Conservation (phyloP, 2,329 filamentous ascomycete genomes). For the Xenoacremonium recifei region DNA sequence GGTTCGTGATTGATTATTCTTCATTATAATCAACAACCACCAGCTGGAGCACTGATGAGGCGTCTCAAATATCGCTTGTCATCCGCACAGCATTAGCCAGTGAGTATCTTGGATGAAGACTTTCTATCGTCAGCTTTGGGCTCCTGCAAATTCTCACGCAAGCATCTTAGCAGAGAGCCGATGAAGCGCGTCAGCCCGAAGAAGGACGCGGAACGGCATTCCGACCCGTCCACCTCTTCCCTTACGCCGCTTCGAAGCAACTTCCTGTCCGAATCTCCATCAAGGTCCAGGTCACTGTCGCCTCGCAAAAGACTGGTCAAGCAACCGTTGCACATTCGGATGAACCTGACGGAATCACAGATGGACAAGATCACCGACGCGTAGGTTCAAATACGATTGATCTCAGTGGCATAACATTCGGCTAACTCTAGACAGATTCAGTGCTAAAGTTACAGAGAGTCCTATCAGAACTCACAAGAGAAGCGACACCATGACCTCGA, state of each 20-base stretch:
- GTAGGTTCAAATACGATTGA: slow-evolving; percentile 28
- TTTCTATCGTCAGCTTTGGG: too few relatives aligned
- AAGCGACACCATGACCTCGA: slow-evolving; percentile 15
- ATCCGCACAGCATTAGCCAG: too few relatives aligned
- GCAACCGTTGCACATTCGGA: slow-evolving; percentile 43
- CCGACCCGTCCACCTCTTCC: slow-evolving; percentile 22
- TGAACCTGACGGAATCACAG: slow-evolving; percentile 49
- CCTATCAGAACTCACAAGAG: slow-evolving; percentile 19
- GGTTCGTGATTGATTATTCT: too few relatives aligned
- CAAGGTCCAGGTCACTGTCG: slow-evolving; percentile 34
- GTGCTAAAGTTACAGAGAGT: slow-evolving; percentile 28
- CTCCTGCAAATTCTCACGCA: too few relatives aligned
- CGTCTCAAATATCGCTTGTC: too few relatives aligned
- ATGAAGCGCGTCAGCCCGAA: slow-evolving; percentile 16
- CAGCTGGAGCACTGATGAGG: too few relatives aligned
- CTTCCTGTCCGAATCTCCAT: slow-evolving; percentile 34
- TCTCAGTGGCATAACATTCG: neutral
- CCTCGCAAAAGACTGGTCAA: slow-evolving; percentile 32
- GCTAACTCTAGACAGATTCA: slow-evolving; percentile 29
- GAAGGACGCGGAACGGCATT: slow-evolving; percentile 19
- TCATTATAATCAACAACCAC: too few relatives aligned
- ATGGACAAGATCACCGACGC: slow-evolving; percentile 47
- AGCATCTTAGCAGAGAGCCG: too few relatives aligned
- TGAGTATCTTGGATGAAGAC: too few relatives aligned
- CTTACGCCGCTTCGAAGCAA: slow-evolving; percentile 34